Evolutionary conservation across 2,329 filamentous ascomycete species (phyloP).

Genomic region (Trichoderma cornu-damae): DNA sequence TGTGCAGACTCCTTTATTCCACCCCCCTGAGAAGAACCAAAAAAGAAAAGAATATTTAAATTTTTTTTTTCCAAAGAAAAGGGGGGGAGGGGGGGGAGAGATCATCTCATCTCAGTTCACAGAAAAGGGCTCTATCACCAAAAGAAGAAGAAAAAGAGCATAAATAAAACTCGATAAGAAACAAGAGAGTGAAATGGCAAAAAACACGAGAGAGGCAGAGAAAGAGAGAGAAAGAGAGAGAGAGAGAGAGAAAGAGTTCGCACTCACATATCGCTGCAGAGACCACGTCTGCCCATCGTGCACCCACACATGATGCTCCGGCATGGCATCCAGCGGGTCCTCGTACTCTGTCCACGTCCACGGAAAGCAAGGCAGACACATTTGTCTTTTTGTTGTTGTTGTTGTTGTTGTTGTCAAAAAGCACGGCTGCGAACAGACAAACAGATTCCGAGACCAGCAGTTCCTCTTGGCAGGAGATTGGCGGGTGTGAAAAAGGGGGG

Average conservation of each 20-base stretch:
- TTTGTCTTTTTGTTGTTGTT: slow-evolving; percentile 24
- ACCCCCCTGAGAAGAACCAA: too few relatives aligned
- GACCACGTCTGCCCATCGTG: slow-evolving; percentile 34
- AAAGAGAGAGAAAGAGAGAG: slow-evolving; percentile 4
- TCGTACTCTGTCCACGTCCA: slow-evolving; percentile 47
- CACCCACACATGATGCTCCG: slow-evolving; percentile 41
- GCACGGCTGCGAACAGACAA: too few relatives aligned
- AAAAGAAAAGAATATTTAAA: too few relatives aligned
- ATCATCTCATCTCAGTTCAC: too few relatives aligned
- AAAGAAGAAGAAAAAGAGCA: too few relatives aligned
- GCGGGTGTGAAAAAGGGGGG: not conserved
- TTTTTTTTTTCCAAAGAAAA: too few relatives aligned
- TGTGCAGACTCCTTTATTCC: too few relatives aligned
- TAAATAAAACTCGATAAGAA: not conserved
- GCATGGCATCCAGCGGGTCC: slow-evolving; percentile 35
- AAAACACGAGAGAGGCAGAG: too few relatives aligned
- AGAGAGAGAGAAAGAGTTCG: not conserved
- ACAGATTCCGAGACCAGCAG: too few relatives aligned
- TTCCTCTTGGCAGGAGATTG: not conserved
- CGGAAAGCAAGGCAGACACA: slow-evolving; percentile 53
- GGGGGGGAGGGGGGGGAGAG: too few relatives aligned
- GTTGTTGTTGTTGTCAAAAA: too few relatives aligned
- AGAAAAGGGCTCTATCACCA: too few relatives aligned
- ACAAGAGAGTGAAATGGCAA: not conserved
- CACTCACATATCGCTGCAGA: slow-evolving; percentile 38